Percentiles rank a stretch among this genome's conserved stretches.
phyloP scores from a whole-genome alignment of 495 filamentous ascomycete species.

The Talaromyces proteolyticus region DNA sequence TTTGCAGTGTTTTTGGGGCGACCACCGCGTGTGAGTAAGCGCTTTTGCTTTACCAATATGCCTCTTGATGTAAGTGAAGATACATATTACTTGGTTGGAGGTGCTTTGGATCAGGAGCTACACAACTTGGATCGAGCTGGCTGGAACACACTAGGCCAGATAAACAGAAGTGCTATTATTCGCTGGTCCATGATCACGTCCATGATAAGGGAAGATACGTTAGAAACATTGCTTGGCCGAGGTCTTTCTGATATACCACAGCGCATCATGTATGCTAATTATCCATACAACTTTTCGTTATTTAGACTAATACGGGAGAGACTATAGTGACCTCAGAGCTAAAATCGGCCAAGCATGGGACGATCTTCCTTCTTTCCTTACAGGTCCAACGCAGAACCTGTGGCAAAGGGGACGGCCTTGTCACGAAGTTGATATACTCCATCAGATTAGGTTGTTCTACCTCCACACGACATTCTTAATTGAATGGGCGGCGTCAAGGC shows the following conservation, averaged over 20 bases:
- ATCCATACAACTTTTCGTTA: not conserved
- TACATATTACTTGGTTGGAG: constrained; percentile 2
- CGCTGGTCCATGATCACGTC: constrained; percentile 7
- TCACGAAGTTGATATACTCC: constrained; percentile 3
- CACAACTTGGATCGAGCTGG: constrained; percentile 3
- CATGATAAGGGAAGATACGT: constrained; percentile 6
- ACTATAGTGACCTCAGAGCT: constrained; percentile 2
- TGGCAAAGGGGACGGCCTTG: constrained; percentile 4
- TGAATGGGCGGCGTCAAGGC: constrained; percentile 7
- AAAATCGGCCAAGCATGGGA: constrained; percentile 7
- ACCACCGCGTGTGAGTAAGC: constrained; percentile 34
- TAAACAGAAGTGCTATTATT: constrained; percentile 6
- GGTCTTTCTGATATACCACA: constrained; percentile 5
- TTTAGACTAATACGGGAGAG: not conserved
- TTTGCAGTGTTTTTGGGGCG: constrained; percentile 38
- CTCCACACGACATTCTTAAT: constrained; percentile 6
- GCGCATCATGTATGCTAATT: not conserved
- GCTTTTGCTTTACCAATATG: constrained; percentile 21
- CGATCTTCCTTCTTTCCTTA: constrained; percentile 4
- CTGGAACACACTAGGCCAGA: constrained; percentile 8
- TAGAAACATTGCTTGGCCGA: constrained; percentile 5
- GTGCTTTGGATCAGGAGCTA: constrained; percentile 4
- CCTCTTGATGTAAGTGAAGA: constrained; percentile 6
- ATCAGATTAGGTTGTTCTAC: constrained; percentile 5
- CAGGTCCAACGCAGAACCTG: constrained; percentile 1